Evolutionary conservation across 1,284 basidiomycete genomes (phyloP).

Genomic region (Apiotrichum sp.): DNA sequence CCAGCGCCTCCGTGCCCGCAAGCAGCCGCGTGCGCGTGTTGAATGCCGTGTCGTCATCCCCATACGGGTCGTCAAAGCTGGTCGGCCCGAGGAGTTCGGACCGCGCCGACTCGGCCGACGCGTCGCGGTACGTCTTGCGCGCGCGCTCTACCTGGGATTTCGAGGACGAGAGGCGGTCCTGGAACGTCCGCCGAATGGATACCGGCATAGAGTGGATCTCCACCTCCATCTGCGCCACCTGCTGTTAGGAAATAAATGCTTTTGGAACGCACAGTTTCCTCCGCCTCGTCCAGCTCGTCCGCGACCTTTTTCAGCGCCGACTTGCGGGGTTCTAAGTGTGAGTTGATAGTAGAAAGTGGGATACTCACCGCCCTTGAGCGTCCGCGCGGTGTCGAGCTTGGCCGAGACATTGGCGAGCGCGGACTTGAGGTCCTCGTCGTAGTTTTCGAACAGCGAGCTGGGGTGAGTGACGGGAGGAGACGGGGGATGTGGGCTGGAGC

Average conservation of each 20-base stretch:
- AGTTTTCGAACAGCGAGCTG: slow-evolving; percentile 48
- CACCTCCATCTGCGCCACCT: slow-evolving; percentile 99
- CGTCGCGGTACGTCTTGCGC: slow-evolving; percentile 62
- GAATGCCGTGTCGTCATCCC: slow-evolving; percentile 33
- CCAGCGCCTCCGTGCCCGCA: slow-evolving; percentile 64
- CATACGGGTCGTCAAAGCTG: slow-evolving; percentile 65
- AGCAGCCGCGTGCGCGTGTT: slow-evolving; percentile 66
- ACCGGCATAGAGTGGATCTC: slow-evolving; percentile 95
- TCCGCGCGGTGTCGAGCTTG: slow-evolving; percentile 39
- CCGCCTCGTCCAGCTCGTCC: slow-evolving; percentile 95
- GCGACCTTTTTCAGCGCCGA: slow-evolving; percentile 76
- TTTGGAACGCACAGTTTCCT: slow-evolving; percentile 70
- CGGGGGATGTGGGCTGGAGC: too few relatives aligned
- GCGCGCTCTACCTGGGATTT: slow-evolving; percentile 66
- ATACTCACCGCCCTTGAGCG: slow-evolving; percentile 46
- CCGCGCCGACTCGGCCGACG: slow-evolving; percentile 45
- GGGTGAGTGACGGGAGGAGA: background rate
- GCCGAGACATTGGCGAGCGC: slow-evolving; percentile 38
- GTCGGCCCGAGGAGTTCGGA: slow-evolving; percentile 51
- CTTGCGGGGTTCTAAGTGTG: slow-evolving; percentile 68
- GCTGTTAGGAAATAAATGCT: slow-evolving; percentile 4
- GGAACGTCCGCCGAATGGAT: slow-evolving; percentile 68
- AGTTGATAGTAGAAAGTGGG: background rate
- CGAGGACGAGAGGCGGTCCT: slow-evolving; percentile 62
- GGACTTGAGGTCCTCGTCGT: slow-evolving; percentile 47